Percentiles rank a stretch among this genome's conserved stretches.
Conservation (phyloP, 768 basidiomycete species). For the Agrocybe pediades region DNA sequence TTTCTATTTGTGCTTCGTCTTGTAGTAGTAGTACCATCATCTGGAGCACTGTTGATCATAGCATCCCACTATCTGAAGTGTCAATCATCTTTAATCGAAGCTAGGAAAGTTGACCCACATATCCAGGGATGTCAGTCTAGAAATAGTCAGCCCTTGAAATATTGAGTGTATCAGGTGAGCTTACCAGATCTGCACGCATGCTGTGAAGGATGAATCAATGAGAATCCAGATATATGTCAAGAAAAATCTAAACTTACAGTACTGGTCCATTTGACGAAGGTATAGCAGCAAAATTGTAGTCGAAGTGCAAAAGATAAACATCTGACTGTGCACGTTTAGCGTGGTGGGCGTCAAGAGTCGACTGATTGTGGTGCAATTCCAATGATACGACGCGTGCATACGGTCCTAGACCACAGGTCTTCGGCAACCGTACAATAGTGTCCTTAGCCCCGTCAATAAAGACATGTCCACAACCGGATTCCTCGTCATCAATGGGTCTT, state of each 20-base stretch:
- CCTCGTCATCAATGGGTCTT: conserved; percentile 3
- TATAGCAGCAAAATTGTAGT: conserved; percentile 10
- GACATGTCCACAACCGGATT: conserved; percentile 21
- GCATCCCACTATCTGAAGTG: conserved; percentile 13
- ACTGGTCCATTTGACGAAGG: conserved; percentile 6
- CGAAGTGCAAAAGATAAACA: conserved; percentile 14
- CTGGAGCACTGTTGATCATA: conserved; percentile 18
- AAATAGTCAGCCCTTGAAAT: too few relatives aligned
- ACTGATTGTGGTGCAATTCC: conserved; percentile 19
- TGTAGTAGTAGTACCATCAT: conserved; percentile 13
- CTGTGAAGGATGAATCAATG: conserved; percentile 3
- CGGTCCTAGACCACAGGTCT: conserved; percentile 25
- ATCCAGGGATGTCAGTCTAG: conserved; percentile 2
- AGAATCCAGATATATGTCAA: neutral
- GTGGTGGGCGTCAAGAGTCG: conserved; percentile 11
- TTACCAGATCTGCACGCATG: conserved; percentile 10
- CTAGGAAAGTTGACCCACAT: neutral
- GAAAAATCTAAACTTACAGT: neutral
- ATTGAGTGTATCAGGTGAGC: too few relatives aligned
- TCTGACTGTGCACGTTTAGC: conserved; percentile 17
- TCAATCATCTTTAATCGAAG: neutral
- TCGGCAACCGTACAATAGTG: conserved; percentile 25
- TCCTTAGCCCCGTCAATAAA: conserved; percentile 19
- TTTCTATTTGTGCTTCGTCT: conserved; percentile 11
- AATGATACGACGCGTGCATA: conserved; percentile 25